phyloP scores from a whole-genome alignment of 371 early-diverging fungal species.

The Umbelopsis sp. region DNA sequence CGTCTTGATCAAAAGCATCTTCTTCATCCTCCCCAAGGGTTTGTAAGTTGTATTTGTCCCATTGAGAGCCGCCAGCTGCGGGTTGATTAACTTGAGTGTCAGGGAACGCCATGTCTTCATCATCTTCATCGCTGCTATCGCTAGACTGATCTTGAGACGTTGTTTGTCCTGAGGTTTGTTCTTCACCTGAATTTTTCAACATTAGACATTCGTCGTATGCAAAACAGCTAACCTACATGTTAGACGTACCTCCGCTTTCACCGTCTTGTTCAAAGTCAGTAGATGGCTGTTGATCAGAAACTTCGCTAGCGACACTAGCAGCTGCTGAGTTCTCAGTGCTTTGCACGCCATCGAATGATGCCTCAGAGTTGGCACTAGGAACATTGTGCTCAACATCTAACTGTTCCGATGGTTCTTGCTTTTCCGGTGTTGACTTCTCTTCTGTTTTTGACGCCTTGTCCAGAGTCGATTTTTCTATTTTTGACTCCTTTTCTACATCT shows the following conservation, averaged over 20 bases:
- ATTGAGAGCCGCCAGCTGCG: slow-evolving; percentile 24
- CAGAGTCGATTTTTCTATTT: slow-evolving; percentile 1
- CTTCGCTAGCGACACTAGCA: neutral
- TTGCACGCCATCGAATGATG: neutral
- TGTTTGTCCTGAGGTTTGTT: slow-evolving; percentile 19
- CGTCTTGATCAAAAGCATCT: slow-evolving; percentile 39
- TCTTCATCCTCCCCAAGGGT: slow-evolving; percentile 68
- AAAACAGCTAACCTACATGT: neutral
- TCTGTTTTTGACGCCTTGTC: slow-evolving; percentile 1
- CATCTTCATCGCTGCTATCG: slow-evolving; percentile 41
- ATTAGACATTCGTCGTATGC: neutral
- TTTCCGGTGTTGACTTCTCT: slow-evolving; percentile 3
- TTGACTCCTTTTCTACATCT: slow-evolving; percentile 19
- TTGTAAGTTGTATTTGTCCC: slow-evolving; percentile 73
- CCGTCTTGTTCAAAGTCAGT: neutral
- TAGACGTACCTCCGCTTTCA: slow-evolving; percentile 17
- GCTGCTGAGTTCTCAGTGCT: neutral
- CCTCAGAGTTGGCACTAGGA: neutral
- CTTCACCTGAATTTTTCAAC: neutral
- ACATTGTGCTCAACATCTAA: neutral
- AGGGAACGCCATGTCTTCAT: slow-evolving; percentile 58
- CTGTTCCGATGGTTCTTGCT: neutral
- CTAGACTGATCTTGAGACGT: slow-evolving; percentile 37
- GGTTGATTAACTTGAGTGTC: slow-evolving; percentile 56
- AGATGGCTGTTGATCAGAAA: neutral